phyloP scores from a whole-genome alignment of 768 basidiomycete genomes.

The Mycena crocata region DNA sequence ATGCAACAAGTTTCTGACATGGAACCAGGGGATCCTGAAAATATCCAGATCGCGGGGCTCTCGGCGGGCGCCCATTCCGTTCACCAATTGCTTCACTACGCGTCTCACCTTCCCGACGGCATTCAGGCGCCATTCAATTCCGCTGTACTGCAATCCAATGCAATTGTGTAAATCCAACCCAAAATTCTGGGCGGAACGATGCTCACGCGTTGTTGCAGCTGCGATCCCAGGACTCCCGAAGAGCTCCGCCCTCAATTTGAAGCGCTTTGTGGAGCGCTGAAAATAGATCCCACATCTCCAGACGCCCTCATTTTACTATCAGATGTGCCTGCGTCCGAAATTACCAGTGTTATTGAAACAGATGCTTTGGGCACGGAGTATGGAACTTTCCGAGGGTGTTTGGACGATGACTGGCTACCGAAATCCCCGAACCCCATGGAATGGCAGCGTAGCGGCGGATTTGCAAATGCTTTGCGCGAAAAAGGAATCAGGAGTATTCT shows the following conservation, averaged over 20 bases:
- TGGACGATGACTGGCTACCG: conserved; percentile 70
- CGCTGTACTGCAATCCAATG: conserved; percentile 79
- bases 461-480: conserved; percentile 64
- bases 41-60: conserved; percentile 75
- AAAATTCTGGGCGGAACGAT: not conserved
- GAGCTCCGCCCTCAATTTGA: conserved; percentile 73
- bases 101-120: conserved; percentile 69
- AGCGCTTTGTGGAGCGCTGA: conserved; percentile 67
- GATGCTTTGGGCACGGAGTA: conserved; percentile 61
- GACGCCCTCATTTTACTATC: conserved; percentile 63
- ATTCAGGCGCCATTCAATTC: conserved; percentile 72
- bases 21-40: conserved; percentile 63
- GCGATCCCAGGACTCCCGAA: conserved; percentile 67
- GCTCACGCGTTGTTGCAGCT: conserved; percentile 42
- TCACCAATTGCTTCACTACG: conserved; percentile 79
- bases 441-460: conserved; percentile 72
- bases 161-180: conserved; percentile 65
- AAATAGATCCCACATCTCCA: conserved; percentile 63
- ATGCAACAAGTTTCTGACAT: conserved; percentile 4
- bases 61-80: conserved; percentile 86
- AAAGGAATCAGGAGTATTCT: conserved; percentile 72
- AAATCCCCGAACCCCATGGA: conserved; percentile 67
- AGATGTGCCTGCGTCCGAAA: conserved; percentile 62
- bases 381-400: conserved; percentile 77
- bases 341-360: conserved; percentile 70